Evolutionary conservation across 306 rosid genomes (phyloP).

Genomic region (Dicorynia guianensis): DNA sequence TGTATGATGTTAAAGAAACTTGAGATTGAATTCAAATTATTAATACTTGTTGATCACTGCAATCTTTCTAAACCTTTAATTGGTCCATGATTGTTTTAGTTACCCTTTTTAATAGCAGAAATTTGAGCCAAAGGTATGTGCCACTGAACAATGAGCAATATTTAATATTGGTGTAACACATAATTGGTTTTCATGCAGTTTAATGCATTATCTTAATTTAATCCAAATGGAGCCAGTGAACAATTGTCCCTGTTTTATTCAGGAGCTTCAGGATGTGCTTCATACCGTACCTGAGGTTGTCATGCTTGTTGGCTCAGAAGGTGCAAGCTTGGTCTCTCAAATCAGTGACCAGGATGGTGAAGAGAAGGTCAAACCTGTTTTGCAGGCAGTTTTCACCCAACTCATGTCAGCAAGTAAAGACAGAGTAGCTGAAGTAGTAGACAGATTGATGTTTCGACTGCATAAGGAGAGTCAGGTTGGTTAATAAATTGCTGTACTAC

Average conservation of each 20-base stretch:
- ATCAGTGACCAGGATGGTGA: conserved; percentile 52
- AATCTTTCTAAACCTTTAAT: too few relatives aligned
- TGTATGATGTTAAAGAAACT: too few relatives aligned
- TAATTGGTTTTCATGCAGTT: too few relatives aligned
- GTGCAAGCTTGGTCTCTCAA: conserved; percentile 48
- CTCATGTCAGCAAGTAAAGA: conserved; percentile 69
- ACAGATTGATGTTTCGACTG: conserved; percentile 60
- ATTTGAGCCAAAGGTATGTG: neutral
- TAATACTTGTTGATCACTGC: too few relatives aligned
- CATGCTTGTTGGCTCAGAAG: conserved; percentile 59
- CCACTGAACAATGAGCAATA: neutral
- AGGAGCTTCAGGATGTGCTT: conserved; percentile 75
- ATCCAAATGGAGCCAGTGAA: conserved; percentile 24
- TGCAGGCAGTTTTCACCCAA: conserved; percentile 57
- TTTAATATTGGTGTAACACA: neutral
- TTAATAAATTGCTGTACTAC: conserved; percentile 1
- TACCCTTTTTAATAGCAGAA: neutral
- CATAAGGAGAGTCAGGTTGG: conserved; percentile 63
- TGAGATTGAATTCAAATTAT: too few relatives aligned
- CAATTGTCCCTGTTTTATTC: conserved; percentile 37
- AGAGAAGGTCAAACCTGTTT: conserved; percentile 53
- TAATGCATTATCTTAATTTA: neutral
- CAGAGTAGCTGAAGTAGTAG: conserved; percentile 43
- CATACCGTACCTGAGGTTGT: conserved; percentile 69
- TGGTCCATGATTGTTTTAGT: too few relatives aligned